Evolutionary conservation across 2,329 filamentous ascomycete genomes (phyloP), one percentile per base, ranked within the genome.

Genomic region (Colletotrichum cordylinicola): DNA sequence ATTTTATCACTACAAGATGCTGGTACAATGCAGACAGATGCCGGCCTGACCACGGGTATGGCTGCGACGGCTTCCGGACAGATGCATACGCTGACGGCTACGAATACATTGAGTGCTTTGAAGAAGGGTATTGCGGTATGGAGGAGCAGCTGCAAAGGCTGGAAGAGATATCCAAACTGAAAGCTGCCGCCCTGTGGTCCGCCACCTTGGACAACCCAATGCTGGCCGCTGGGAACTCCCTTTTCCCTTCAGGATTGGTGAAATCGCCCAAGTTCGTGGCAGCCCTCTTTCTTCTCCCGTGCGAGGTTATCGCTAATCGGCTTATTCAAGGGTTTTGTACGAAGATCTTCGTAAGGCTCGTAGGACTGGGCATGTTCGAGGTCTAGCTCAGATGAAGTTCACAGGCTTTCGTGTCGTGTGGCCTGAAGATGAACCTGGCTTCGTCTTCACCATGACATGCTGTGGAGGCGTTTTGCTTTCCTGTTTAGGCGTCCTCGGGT

Each of bases 141-240:
- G 8, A 43, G 39, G 8, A 43, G 16, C 39, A 3, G 1, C 0
- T 43, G 8, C 8, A 0, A n/a, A 1, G 39, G 0, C 8, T 43
- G 16, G 39, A 43, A 10, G 39, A 43, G 4, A 6, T 43, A 10
- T n/a, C 39, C 1, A 43, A n/a, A 1, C 39, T 43, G 0, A 8
- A 43, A 10, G 39, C 39, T 0, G 39, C 39, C 1, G 1, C 39
- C 8, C 4, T 43, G 39, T 43, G 39, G 39, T 18, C 39, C 1
- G 39, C 39, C 4, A 6, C 16, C 1, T 43, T 43, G 2, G 4
- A 43, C 0, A 43, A 10, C 18, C 39, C 39, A 0, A 9, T 43
- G 0, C 16, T 43, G 0, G 39, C 39, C 0, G 8, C 39, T 4
- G 39, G 39, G 2, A 43, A 43, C 16, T 43, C 39, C 0, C 39